Conservation (phyloP, 1,139 yeast genomes). For the Sugiyamaella grinbergsii region DNA sequence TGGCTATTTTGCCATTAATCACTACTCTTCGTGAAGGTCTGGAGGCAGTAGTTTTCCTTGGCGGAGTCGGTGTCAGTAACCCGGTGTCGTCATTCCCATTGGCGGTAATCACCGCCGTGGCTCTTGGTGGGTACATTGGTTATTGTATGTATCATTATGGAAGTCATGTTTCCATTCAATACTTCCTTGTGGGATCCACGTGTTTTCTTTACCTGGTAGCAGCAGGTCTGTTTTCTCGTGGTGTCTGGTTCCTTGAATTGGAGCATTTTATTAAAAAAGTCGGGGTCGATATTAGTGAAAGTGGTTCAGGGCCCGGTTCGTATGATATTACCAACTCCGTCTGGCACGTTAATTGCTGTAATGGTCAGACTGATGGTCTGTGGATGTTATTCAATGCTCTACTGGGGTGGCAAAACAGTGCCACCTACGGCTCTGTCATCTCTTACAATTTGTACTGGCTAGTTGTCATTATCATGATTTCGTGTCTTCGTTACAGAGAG, state of each 20-base stretch:
- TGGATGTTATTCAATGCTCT: conserved; percentile 92
- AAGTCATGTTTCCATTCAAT: conserved; percentile 63
- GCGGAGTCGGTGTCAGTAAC: conserved; percentile 68
- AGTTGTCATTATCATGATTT: conserved; percentile 54
- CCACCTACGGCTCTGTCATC: conserved; percentile 84
- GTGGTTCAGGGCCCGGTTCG: conserved; percentile 91
- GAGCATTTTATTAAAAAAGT: conserved; percentile 61
- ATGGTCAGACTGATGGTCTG: conserved; percentile 83
- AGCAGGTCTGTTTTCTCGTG: conserved; percentile 88
- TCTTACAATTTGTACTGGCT: conserved; percentile 87
- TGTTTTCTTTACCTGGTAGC: conserved; percentile 80
- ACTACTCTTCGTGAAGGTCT: conserved; percentile 88
- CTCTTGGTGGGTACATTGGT: conserved; percentile 75
- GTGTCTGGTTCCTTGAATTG: conserved; percentile 81
- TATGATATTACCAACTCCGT: conserved; percentile 74
- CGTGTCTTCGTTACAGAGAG: conserved; percentile 73
- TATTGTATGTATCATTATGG: conserved; percentile 71
- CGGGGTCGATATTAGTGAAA: conserved; percentile 89
- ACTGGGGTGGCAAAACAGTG: conserved; percentile 90
- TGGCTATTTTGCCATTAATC: conserved; percentile 77
- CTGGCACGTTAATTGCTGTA: conserved; percentile 95
- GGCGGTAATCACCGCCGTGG: conserved; percentile 75
- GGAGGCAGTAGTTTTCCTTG: conserved; percentile 88
- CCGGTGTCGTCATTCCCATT: conserved; percentile 68
- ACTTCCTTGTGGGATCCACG: conserved; percentile 78